Percentiles rank a stretch among this genome's conserved stretches.
Evolutionary conservation across 179 eudicot species (phyloP).

Genomic region (Nepenthes alata): DNA sequence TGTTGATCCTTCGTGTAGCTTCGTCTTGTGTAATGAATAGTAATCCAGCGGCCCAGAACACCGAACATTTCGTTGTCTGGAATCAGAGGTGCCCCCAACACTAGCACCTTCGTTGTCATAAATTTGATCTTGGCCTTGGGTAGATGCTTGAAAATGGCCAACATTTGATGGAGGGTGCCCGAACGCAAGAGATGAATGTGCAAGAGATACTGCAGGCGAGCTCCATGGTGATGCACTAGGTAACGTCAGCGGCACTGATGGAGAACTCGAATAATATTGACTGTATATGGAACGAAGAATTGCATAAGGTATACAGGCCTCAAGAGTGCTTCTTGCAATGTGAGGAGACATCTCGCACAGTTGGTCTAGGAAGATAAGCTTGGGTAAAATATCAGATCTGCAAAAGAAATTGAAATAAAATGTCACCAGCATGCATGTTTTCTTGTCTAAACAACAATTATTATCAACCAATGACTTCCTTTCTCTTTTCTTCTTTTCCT

Average conservation of each 20-base stretch:
- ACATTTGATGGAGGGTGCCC: slow-evolving; percentile 38
- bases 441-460: neutral
- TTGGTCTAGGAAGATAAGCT: slow-evolving; percentile 85
- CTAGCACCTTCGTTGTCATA: slow-evolving; percentile 38
- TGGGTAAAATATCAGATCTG: slow-evolving; percentile 78
- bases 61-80: slow-evolving; percentile 38
- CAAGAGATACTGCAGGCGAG: slow-evolving; percentile 67
- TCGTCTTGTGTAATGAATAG: slow-evolving; percentile 44
- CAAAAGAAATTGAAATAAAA: slow-evolving; percentile 5
- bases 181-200: slow-evolving; percentile 67
- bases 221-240: slow-evolving; percentile 55
- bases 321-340: slow-evolving; percentile 75
- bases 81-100: slow-evolving; percentile 26
- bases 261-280: slow-evolving; percentile 67
- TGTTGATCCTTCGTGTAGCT: slow-evolving; percentile 58
- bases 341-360: slow-evolving; percentile 73
- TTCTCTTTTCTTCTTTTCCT: too few species aligned
- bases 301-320: slow-evolving; percentile 61
- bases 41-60: slow-evolving; percentile 85
- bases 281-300: slow-evolving; percentile 74
- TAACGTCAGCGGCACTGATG: slow-evolving; percentile 44
- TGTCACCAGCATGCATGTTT: neutral
- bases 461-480: neutral
- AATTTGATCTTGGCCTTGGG: slow-evolving; percentile 34
- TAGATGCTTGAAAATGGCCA: slow-evolving; percentile 44